Conservation (phyloP, 2,329 filamentous ascomycete genomes). For the Xylariaceae sp. region DNA sequence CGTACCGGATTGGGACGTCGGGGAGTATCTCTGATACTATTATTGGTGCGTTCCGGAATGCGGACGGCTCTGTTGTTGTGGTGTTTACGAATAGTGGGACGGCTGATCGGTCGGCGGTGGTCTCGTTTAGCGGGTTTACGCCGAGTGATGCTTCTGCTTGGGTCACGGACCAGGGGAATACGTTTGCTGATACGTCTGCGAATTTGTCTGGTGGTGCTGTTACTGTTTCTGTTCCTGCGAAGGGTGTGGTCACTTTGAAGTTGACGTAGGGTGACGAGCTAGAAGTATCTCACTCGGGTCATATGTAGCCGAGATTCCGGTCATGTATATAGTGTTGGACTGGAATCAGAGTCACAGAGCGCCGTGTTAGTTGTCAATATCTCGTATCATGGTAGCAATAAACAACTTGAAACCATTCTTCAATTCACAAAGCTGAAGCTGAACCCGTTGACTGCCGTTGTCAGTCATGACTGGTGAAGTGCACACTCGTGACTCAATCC, state of each 20-base stretch:
- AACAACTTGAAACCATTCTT: too few species aligned
- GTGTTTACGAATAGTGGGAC: conserved; percentile 23
- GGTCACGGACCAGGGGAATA: conserved; percentile 16
- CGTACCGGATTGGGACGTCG: conserved; percentile 13
- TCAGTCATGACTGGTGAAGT: too few species aligned
- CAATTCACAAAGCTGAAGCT: too few species aligned
- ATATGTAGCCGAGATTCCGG: too few species aligned
- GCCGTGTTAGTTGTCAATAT: too few species aligned
- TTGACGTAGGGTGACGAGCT: conserved; percentile 3
- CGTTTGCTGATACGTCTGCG: conserved; percentile 9
- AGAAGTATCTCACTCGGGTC: too few species aligned
- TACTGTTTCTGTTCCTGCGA: conserved; percentile 17
- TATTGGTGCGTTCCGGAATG: conserved; percentile 20
- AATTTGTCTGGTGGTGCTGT: conserved; percentile 10
- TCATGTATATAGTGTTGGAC: too few species aligned
- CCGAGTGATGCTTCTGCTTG: conserved; percentile 14
- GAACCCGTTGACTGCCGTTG: too few species aligned
- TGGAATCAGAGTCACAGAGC: too few species aligned
- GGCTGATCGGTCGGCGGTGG: conserved; percentile 10
- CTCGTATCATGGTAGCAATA: too few species aligned
- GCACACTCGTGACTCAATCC: too few species aligned
- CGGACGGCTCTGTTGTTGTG: conserved; percentile 20
- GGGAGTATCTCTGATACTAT: neutral
- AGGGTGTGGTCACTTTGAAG: conserved; percentile 21
- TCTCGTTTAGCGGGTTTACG: conserved; percentile 14